A percentile compares a stretch with the other conserved stretches of the same genome.
These are phyloP conservation scores for Candida hungchunana DNA, from an alignment of 805 yeast species.

Conservation along the genomic window DNA sequence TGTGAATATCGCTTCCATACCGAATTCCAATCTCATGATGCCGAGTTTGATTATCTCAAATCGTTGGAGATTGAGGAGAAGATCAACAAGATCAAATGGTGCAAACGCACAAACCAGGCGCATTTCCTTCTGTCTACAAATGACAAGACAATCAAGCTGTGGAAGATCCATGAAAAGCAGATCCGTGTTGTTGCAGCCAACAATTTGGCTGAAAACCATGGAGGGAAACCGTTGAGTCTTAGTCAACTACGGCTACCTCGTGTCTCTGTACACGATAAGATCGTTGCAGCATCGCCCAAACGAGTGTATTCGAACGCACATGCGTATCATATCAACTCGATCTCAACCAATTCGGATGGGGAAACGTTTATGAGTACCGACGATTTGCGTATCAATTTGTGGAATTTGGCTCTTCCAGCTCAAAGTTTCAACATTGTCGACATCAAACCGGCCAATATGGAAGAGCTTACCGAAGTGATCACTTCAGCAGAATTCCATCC, in stretches of 20 bases:
- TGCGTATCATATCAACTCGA: slow-evolving; percentile 96
- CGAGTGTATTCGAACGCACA: slow-evolving; percentile 92
- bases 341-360: slow-evolving; percentile 90
- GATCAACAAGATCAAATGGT: slow-evolving; percentile 97
- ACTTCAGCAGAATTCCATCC: slow-evolving; percentile 98
- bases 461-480: slow-evolving; percentile 95
- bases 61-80: slow-evolving; percentile 96
- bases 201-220: slow-evolving; percentile 53
- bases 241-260: slow-evolving; percentile 72
- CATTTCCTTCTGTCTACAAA: slow-evolving; percentile 87
- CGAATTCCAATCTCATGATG: slow-evolving; percentile 97
- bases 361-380: slow-evolving; percentile 93
- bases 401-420: slow-evolving; percentile 93
- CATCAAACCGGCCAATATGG: slow-evolving; percentile 97
- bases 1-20: slow-evolving; percentile 96
- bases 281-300: slow-evolving; percentile 92
- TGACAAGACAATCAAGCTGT: slow-evolving; percentile 96
- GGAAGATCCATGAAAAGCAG: slow-evolving; percentile 93
- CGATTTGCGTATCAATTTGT: slow-evolving; percentile 89
- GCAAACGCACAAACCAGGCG: slow-evolving; percentile 82
- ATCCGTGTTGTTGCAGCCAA: slow-evolving; percentile 90
- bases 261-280: slow-evolving; percentile 88
- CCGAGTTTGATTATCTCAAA: slow-evolving; percentile 95
- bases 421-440: slow-evolving; percentile 96
- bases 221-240: slow-evolving; percentile 25